Percentiles rank a stretch among this genome's conserved stretches.
These are phyloP conservation scores for Cucurbita pepo DNA, from an alignment of 306 rosid genomes.

Conservation along the genomic window DNA sequence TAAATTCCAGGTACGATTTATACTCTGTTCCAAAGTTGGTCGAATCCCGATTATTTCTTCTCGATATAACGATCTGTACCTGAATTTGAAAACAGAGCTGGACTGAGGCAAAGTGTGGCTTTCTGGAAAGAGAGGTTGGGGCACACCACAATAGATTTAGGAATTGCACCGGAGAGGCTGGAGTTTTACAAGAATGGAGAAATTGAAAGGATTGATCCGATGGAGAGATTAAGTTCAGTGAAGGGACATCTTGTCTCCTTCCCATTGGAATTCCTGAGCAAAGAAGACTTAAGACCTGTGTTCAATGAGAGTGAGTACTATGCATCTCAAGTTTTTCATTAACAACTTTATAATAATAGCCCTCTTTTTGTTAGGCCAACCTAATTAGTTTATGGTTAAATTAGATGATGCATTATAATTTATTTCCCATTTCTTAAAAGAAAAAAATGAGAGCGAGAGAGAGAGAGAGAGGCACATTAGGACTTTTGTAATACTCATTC, in stretches of 20 bases:
- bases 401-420: background rate
- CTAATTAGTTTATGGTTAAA: conserved; percentile 9
- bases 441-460: background rate
- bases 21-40: background rate
- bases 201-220: conserved; percentile 32
- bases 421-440: background rate
- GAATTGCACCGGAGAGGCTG: conserved; percentile 56
- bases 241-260: conserved; percentile 88
- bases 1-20: conserved; percentile 57
- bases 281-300: conserved; percentile 87
- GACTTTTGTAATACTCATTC: background rate
- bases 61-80: conserved; percentile 11
- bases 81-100: conserved; percentile 31
- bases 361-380: background rate
- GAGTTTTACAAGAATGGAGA: conserved; percentile 52
- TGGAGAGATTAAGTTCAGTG: conserved; percentile 49
- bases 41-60: background rate
- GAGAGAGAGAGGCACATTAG: background rate
- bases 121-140: conserved; percentile 63
- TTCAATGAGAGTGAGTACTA: conserved; percentile 90
- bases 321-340: conserved; percentile 82
- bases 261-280: conserved; percentile 79
- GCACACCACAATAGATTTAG: conserved; percentile 80
- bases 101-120: conserved; percentile 55
- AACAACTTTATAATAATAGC: background rate